Evolutionary conservation across 2,329 filamentous ascomycete genomes (phyloP), one percentile per base, ranked within the genome.

Genomic region (Sphaerostilbella broomeana): DNA sequence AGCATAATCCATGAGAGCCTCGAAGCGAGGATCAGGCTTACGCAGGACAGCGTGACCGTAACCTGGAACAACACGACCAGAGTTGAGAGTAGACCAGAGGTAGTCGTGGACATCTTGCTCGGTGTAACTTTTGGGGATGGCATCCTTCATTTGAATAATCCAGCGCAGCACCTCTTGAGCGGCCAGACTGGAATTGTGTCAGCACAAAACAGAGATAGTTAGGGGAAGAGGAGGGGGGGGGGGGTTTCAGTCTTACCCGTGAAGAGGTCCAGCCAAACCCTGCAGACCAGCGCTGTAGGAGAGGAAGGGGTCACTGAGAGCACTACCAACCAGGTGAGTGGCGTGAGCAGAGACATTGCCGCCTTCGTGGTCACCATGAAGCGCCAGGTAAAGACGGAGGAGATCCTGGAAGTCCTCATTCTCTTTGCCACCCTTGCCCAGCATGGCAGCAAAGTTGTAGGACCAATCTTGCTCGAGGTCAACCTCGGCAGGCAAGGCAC

Each of bases 361-460:
- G 46, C 92, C 92, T 67, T 98, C 92, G 68, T 98, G 92, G 65
- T 98, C 92, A 47, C 92, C 92, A 65, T 98, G 92, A 5, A 98
- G 82, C 35, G 92, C 90, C 17, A 98, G 80, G 67, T 98, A 98
- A 21, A 98, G 71, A 52, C 92, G 80, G 47, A 98, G 76, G 15
- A 98, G 75, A 57, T 98, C 92, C 61, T 97, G 90, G 75, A 98
- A 95, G 61, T 86, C 84, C 67, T 89, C 86, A 53, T 97, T 83
- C 65, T 94, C 73, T 63, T 83, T 79, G 51, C 88, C 87, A 35
- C 82, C 78, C 70, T 94, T 95, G 57, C 90, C 90, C 38, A 97
- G 77, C 79, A 97, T 88, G 50, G 88, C 86, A 31, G 92, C 92
- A 57, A 95, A 98, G 75, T 98, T 98, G 74, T 95, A 94, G 1